Base-by-base conservation (phyloP, 768 basidiomycete genomes). In the Clavaria fumosa region DNA sequence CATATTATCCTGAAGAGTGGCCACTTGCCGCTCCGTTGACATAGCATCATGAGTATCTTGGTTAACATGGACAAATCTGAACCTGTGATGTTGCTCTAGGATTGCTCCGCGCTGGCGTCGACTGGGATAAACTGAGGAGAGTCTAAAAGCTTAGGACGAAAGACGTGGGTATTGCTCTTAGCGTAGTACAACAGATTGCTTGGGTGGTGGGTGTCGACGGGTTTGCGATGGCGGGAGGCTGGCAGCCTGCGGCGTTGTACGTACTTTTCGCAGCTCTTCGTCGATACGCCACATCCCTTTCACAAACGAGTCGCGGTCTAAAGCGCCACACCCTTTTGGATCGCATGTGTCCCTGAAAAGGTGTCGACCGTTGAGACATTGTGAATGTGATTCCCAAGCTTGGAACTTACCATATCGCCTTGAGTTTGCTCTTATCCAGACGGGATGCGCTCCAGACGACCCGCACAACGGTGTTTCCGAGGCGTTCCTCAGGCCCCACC, bases 271-370 rank as follows among this genome's bases (percentile, higher is more conserved):
- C 9, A 86, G 69, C 46, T 84, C 82, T 53, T 83, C 80, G 55
- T 88, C 83, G 20, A 88, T 80, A 24, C 74, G 71, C 82, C 82
- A 85, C 80, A 85, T 84, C 35, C 81, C 84, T 44, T 65, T 69
- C 27, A 74, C 67, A 45, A 88, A 88, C 12, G 60, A 61, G 12
- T 80, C 78, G 4, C 71, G 59, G 44, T 73, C 69, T 7, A 88
- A 60, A n/a, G 62, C 62, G 3, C 80, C 81, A 21, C 55, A 59
- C 4, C 58, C 52, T 3, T 55, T 53, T 3, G 66, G 54, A 53
- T 85, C 81, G 45, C 76, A 82, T 48, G 82, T 81, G 36, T 60
- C 63, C 83, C 83, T 85, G 43, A 15, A 37, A 42, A 19, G 12
- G n/a, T 19, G 10, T 31, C 23, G 10, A 31, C 18, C 32, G 35